Base-by-base conservation (phyloP, 352 stramenopile species). In the Globisporangium carolinianum region DNA sequence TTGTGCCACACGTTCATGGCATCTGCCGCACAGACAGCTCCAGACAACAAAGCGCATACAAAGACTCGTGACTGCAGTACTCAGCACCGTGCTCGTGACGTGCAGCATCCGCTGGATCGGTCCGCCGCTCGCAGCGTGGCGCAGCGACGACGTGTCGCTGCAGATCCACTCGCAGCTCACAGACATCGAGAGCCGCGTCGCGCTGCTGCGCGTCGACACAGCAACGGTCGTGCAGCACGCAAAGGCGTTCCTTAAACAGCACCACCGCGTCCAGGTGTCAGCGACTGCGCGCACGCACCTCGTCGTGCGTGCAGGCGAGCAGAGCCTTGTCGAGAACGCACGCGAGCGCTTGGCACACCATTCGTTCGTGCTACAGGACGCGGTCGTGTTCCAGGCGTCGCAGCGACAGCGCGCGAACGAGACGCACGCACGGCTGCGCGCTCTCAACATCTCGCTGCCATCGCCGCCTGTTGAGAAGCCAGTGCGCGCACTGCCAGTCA, bases 391-490 rank as follows among this genome's bases (percentile, higher is more conserved):
- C 10, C 60, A 66, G 37, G 43, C 42, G 24, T 49, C 54, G 9
- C 60, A 57, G 35, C 43, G 43, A 32, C 17, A 42, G 8, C 53
- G 24, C 1, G 14, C 47, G 5, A 51, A 62, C 35, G 60, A 56
- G 45, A 66, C 60, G 37, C 17, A 18, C 36, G 53, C 52, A 35
- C 41, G 36, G 42, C 45, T 66, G 12, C 43, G 39, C 15, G 43
- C 54, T 2, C 36, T 66, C 47, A 66, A 66, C 49, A 43, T 66
- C 18, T 58, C 60, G 41, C 14, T 66, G 11, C 49, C 54, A 18
- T n/a, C 38, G 2, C 12, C n/a, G 6, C 12, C 43, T 15, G 35
- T 38, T 9, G 11, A 12, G 9, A 37, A 60, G 42, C 11, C 15
- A 14, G 14, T 17, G 24, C 39, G 15, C 3, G 9, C 12, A 3